Percentiles rank a stretch among this genome's conserved stretches.
Conservation (phyloP, 148 eudicot genomes). For the Rheum nobile region DNA sequence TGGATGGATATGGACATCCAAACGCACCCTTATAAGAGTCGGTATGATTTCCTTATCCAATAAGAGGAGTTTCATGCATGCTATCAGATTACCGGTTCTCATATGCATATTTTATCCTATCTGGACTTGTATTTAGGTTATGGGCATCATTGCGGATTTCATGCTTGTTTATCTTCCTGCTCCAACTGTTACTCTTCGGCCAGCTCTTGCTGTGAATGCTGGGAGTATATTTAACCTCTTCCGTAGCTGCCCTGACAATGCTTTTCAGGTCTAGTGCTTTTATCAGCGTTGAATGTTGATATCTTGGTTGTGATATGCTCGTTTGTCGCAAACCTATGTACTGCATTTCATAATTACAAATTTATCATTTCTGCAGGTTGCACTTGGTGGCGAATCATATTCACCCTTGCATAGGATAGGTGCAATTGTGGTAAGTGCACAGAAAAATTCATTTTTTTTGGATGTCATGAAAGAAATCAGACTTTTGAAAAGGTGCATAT, state of each 20-base stretch:
- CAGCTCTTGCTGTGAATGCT: constrained; percentile 46
- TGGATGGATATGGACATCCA: too few relatives aligned
- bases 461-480: not conserved
- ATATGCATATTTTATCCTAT: constrained; percentile 8
- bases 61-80: not conserved
- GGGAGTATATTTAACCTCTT: constrained; percentile 66
- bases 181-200: constrained; percentile 76
- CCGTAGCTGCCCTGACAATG: constrained; percentile 76
- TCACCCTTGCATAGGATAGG: constrained; percentile 71
- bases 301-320: not conserved
- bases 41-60: not conserved
- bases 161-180: constrained; percentile 99
- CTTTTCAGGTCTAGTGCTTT: constrained; percentile 59
- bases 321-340: not conserved
- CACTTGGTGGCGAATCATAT: constrained; percentile 66
- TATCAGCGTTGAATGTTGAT: not conserved
- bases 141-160: constrained; percentile 92
- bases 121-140: constrained; percentile 40
- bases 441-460: not conserved
- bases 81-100: not conserved
- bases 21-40: too few relatives aligned
- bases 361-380: constrained; percentile 34
- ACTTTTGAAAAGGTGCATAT: not conserved
- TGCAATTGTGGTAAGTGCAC: constrained; percentile 57
- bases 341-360: not conserved